Evolutionary conservation across 768 basidiomycete species (phyloP).

Genomic region (Termitomyces sp.): DNA sequence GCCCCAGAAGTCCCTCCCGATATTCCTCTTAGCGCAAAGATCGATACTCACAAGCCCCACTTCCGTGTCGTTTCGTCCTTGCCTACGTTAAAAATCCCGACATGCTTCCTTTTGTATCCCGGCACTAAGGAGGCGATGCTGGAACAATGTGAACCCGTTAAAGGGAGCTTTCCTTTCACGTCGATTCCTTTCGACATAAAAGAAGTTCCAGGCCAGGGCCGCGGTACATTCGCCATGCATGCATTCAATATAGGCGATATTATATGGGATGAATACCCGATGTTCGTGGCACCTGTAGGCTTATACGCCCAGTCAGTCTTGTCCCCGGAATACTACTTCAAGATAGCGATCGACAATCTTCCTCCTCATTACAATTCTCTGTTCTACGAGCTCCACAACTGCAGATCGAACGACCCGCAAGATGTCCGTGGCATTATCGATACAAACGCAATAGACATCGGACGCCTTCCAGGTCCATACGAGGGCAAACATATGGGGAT

Average conservation of each 20-base stretch:
- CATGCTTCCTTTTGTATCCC: not conserved
- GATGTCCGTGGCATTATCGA: constrained; percentile 8
- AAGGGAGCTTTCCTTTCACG: no score
- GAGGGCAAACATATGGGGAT: constrained; percentile 5
- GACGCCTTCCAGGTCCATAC: constrained; percentile 14
- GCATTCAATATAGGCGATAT: constrained; percentile 10
- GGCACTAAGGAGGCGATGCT: not conserved
- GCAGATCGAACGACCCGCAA: constrained; percentile 7
- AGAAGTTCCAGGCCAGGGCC: constrained; percentile 12
- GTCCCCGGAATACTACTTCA: not conserved
- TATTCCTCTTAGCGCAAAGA: not conserved
- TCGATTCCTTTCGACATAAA: not conserved
- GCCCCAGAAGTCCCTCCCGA: not conserved
- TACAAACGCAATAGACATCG: constrained; percentile 15
- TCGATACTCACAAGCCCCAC: accelerated
- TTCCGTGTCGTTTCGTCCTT: not conserved
- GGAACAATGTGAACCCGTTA: not conserved
- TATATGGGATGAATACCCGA: constrained; percentile 10
- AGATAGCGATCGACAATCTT: not conserved
- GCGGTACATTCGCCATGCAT: constrained; percentile 6
- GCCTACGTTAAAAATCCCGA: not conserved
- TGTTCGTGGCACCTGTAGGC: constrained; percentile 3
- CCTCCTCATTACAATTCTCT: not conserved
- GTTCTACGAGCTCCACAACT: constrained; percentile 12
- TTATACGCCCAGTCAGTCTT: not conserved